Evolutionary conservation across 2,329 filamentous ascomycete species (phyloP), one percentile per base, ranked within the genome.

Genomic region (Exserohilum turcica): DNA sequence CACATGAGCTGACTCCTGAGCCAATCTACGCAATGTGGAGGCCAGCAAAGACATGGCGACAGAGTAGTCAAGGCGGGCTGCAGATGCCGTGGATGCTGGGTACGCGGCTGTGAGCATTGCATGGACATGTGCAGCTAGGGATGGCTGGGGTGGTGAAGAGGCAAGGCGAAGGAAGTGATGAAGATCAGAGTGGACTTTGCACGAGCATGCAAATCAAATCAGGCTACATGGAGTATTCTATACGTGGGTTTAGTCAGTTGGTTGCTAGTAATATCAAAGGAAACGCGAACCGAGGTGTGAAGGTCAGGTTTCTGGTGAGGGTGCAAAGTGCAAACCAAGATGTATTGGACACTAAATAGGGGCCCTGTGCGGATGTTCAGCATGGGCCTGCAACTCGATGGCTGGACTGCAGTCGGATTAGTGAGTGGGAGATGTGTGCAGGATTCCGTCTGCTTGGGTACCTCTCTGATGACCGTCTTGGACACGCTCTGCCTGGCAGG

Each of bases 21-120:
- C 57, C 67, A 9, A 54, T 71, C 12, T 68, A 57, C 24, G 59
- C 66, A 7, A 74, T 74, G 71, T 74, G 71, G 71, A 65, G 71
- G 51, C 70, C 71, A 10, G 64, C 58, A 35, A 54, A 46, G 43
- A 63, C 66, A 16, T 28, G 52, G 6, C 59, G 60, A 60, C 56
- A 40, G 45, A 19, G 47, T 15, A 50, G 48, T 38, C 54, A 55
- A 19, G 51, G 49, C 19, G 51, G 58, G 10, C 49, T 65, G 10
- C 59, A 56, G 46, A 45, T 66, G 49, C 68, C 69, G 39, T 71
- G 69, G 65, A 48, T 37, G 42, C 36, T 56, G 38, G 51, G 47
- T 39, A 48, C 35, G 38, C 31, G 33, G 43, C 13, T 21, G 12
- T 48, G 37, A 48, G 15, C 9, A 24, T 5, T 24, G 13, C 6